phyloP scores from a whole-genome alignment of 2,329 filamentous ascomycete species.

The Aspergillus fructus region DNA sequence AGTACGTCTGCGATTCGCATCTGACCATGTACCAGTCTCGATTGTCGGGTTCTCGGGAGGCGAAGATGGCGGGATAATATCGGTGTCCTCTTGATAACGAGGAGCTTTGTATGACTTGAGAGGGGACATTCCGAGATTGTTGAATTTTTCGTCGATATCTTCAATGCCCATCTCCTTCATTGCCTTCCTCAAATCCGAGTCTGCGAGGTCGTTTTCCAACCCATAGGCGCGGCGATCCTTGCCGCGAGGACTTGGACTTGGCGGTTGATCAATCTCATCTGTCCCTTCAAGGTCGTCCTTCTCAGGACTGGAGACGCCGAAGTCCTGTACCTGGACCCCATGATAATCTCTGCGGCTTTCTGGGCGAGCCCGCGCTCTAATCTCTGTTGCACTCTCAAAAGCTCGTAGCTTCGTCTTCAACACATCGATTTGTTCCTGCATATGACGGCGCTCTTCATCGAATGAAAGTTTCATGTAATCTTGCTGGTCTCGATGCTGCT shows the following conservation, averaged over 20 bases:
- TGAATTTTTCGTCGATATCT: constrained; percentile 28
- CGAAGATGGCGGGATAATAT: constrained; percentile 29
- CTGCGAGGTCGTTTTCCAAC: constrained; percentile 12
- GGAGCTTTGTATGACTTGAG: constrained; percentile 14
- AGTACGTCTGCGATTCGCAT: constrained; percentile 22
- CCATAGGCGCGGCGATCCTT: constrained; percentile 26
- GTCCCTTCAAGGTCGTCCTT: constrained; percentile 26
- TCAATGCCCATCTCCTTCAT: constrained; percentile 25
- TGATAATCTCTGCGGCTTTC: constrained; percentile 31
- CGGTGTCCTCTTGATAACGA: constrained; percentile 16
- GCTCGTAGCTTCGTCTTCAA: constrained; percentile 33
- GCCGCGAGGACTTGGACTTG: constrained; percentile 36
- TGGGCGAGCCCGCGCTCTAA: constrained; percentile 20
- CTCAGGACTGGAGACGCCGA: constrained; percentile 21
- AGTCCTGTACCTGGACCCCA: constrained; percentile 29
- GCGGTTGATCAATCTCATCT: constrained; percentile 32
- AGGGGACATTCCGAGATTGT: constrained; percentile 23
- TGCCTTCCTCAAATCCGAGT: constrained; percentile 25
- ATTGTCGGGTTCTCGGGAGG: constrained; percentile 29
- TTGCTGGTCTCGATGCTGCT: constrained; percentile 39
- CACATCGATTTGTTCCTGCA: constrained; percentile 40
- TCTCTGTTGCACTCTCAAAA: constrained; percentile 26
- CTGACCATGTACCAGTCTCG: constrained; percentile 23
- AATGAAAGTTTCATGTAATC: constrained; percentile 33
- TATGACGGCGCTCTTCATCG: constrained; percentile 37